Base-by-base conservation (phyloP, 2,329 filamentous ascomycete genomes). In the Phialemoniopsis sp. region DNA sequence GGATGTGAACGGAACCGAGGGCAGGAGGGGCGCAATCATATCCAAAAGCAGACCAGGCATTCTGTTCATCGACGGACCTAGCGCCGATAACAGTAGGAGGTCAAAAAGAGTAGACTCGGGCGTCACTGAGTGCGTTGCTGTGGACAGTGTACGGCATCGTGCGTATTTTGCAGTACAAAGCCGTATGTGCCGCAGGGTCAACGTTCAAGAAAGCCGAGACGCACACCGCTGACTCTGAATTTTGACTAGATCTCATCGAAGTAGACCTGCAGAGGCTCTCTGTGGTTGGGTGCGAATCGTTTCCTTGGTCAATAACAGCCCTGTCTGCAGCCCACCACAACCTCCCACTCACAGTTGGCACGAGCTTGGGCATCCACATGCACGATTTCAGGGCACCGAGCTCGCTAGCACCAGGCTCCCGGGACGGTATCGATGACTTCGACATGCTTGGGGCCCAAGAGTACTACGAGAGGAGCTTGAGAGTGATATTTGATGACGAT, bases 121-220 rank as follows among this genome's bases (percentile, higher is more conserved):
- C 16, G 80, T 89, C 1, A 85, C 87, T 0, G 89, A 95, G 57
- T 89, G 86, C 53, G 84, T 95, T 33, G 89, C 83, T 53, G 76
- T 95, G 35, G 83, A 94, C 62, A 85, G 76, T 51, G 59, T 69
- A 33, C 68, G 70, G 29, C 72, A 81, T 51, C 76, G 76, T 52
- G 89, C 83, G 12, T 95, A 88, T 59, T 83, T 95, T 60, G 88
- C 88, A 3, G 80, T 93, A 10, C 82, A 87, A 40, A 84, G 82
- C 54, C 69, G 78, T 80, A 59, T 62, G 76, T 70, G 15, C 30
- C 16, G 10, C 6, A 26, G 10, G 6, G 6, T 10, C 21, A 26
- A 26, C 21, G 10, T 17, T 26, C 12, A 5, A 15, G 5, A 9
- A 36, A 32, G 21, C 21, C 21, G 21, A 26, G 21, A 6, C 10